Conservation (phyloP, 768 basidiomycete genomes). For the Amanita phalloides region DNA sequence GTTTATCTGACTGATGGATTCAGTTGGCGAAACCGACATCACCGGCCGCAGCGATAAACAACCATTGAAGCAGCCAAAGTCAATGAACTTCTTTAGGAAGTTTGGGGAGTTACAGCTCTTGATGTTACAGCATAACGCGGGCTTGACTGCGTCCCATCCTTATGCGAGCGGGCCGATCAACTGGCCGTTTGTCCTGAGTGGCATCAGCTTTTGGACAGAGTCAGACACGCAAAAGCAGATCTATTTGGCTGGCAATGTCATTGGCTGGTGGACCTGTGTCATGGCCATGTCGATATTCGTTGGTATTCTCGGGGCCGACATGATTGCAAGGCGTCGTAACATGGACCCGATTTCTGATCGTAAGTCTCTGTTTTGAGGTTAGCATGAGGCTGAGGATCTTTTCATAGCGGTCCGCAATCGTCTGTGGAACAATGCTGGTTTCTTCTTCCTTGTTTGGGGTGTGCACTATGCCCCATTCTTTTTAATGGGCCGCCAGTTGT, state of each 20-base stretch:
- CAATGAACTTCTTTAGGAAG: conserved; percentile 89
- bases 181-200: conserved; percentile 94
- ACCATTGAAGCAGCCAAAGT: conserved; percentile 61
- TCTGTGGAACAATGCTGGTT: conserved; percentile 90
- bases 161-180: conserved; percentile 95
- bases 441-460: conserved; percentile 91
- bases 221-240: conserved; percentile 81
- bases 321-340: conserved; percentile 77
- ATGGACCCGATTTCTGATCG: conserved; percentile 80
- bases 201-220: conserved; percentile 98
- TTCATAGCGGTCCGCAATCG: conserved; percentile 79
- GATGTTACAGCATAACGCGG: conserved; percentile 99
- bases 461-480: conserved; percentile 97
- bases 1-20: conserved; percentile 3
- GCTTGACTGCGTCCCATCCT: conserved; percentile 92
- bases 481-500: conserved; percentile 93
- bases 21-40: conserved; percentile 42
- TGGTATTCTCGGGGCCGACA: conserved; percentile 84
- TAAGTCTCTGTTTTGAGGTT: conserved; percentile 29
- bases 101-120: conserved; percentile 87
- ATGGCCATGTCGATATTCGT: conserved; percentile 79
- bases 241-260: conserved; percentile 89
- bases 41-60: conserved; percentile 38
- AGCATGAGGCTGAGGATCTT: not conserved
- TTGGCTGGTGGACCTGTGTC: conserved; percentile 93